A percentile compares a stretch with the other conserved stretches of the same genome.
phyloP scores from a whole-genome alignment of 2,329 filamentous ascomycete genomes.

The Pseudogymnoascus sp. region DNA sequence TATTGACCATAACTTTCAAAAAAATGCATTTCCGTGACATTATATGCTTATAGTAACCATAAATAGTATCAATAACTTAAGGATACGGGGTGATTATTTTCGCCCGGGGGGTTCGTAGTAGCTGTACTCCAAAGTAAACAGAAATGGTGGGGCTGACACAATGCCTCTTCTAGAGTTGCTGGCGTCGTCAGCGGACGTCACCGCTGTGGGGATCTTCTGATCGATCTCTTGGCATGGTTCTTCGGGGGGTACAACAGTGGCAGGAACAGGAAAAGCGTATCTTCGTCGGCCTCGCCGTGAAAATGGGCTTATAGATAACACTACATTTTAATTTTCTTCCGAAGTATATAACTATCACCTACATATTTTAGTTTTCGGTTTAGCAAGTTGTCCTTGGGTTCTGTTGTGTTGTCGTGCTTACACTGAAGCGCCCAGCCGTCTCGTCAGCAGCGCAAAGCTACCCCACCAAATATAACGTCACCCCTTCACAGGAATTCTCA shows the following conservation, averaged over 20 bases:
- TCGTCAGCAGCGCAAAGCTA: neutral
- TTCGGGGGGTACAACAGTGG: neutral
- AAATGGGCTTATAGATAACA: neutral
- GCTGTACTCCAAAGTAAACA: neutral
- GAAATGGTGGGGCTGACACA: neutral
- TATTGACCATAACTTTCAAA: neutral
- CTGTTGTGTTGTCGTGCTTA: neutral
- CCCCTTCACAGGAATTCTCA: neutral
- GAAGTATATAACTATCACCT: neutral
- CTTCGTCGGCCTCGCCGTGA: neutral
- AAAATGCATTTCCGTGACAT: neutral
- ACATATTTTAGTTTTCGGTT: neutral
- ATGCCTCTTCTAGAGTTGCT: neutral
- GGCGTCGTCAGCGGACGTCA: conserved; percentile 8
- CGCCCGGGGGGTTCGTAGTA: neutral
- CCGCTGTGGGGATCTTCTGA: conserved; percentile 7
- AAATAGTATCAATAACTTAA: neutral
- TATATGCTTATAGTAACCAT: neutral
- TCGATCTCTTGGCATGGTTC: conserved; percentile 1
- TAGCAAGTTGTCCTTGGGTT: neutral
- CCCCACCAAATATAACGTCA: conserved; percentile 5
- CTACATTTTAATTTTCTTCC: neutral
- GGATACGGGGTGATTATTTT: neutral
- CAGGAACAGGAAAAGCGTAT: conserved; percentile 4
- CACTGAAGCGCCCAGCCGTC: neutral